Evolutionary conservation across 768 basidiomycete species (phyloP).

Genomic region (Clitopilus passeckerianus): DNA sequence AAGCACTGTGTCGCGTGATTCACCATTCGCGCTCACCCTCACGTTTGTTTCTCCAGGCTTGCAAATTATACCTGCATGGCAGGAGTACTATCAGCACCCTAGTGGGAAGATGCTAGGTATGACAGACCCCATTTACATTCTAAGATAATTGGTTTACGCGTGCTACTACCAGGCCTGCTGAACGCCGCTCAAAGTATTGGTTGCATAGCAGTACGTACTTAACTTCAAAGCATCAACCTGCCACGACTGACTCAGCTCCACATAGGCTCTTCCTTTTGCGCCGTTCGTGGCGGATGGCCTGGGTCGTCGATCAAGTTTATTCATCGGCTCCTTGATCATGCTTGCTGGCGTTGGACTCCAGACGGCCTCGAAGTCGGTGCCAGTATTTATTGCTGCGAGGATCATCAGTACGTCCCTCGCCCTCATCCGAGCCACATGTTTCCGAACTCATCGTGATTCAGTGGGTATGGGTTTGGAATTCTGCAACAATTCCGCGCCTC

Average conservation of each 20-base stretch:
- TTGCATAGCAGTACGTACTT: constrained; percentile 35
- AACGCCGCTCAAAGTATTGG: constrained; percentile 64
- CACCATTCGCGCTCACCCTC: constrained; percentile 11
- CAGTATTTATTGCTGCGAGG: constrained; percentile 54
- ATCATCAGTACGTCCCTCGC: constrained; percentile 36
- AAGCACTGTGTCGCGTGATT: not conserved
- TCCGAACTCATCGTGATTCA: constrained; percentile 16
- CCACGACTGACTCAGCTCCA: no score
- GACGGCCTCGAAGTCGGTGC: constrained; percentile 36
- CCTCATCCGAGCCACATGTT: not conserved
- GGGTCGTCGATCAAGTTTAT: constrained; percentile 57
- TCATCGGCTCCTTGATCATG: constrained; percentile 60
- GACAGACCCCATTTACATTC: not conserved
- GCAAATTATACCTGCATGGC: constrained; percentile 65
- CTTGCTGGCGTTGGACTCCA: constrained; percentile 59
- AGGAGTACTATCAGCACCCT: constrained; percentile 49
- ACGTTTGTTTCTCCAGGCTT: constrained; percentile 35
- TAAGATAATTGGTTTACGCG: not conserved
- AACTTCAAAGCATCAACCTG: no score
- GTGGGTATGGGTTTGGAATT: constrained; percentile 64
- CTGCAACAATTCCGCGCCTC: constrained; percentile 56
- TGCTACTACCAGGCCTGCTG: constrained; percentile 43
- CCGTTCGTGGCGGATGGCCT: constrained; percentile 55
- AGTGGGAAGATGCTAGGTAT: constrained; percentile 45
- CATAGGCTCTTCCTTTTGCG: constrained; percentile 55